These are phyloP conservation scores for Suillus subaureus DNA, from an alignment of 768 basidiomycete genomes.

Conservation along the genomic window DNA sequence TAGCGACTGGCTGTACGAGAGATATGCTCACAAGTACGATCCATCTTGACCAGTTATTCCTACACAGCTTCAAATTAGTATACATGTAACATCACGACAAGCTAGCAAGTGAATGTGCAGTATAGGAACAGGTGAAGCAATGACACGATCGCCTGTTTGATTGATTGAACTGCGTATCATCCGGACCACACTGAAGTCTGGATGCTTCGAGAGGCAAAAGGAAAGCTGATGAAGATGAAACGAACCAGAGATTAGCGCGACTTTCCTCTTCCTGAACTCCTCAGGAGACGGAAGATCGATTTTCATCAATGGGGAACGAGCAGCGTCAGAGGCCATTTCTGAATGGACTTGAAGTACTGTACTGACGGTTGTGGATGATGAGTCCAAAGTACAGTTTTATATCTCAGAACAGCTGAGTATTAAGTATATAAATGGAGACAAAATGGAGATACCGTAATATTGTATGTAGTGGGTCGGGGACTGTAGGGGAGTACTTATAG, in stretches of 20 bases:
- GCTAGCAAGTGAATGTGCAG: conserved; percentile 6
- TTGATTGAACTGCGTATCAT: neutral
- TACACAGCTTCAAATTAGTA: conserved; percentile 29
- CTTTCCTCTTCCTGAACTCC: conserved; percentile 88
- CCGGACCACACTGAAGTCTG: neutral
- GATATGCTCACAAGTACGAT: conserved; percentile 76
- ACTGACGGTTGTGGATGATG: neutral
- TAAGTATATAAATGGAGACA: neutral
- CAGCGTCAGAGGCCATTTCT: conserved; percentile 4
- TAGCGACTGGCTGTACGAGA: neutral
- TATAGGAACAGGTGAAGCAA: neutral
- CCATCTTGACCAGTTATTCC: conserved; percentile 98
- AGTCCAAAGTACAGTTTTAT: neutral
- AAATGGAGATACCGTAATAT: neutral
- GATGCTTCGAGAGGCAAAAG: neutral
- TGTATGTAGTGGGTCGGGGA: neutral
- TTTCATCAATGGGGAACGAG: conserved; percentile 42
- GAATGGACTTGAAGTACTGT: neutral
- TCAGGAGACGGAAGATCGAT: conserved; percentile 69
- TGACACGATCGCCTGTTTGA: neutral
- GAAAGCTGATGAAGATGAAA: conserved; percentile 13
- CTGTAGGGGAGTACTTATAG: neutral
- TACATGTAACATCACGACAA: neutral
- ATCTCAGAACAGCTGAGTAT: neutral
- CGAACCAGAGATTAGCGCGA: conserved; percentile 89